These are phyloP conservation scores for Breviolum minutum DNA, from an alignment of 73 alveolate species.

Conservation along the genomic window DNA sequence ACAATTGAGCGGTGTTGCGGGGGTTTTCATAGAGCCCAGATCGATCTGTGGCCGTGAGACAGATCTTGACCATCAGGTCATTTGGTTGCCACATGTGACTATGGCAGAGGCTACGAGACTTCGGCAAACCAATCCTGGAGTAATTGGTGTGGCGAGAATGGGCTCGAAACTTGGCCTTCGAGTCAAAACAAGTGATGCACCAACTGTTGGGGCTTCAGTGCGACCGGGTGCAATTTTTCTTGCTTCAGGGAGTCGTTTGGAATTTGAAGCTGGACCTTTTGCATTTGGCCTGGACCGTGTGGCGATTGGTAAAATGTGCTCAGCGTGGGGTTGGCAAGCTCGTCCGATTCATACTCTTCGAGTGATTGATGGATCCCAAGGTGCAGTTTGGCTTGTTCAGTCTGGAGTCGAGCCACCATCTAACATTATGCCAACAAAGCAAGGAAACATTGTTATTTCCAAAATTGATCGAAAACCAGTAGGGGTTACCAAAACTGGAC, in stretches of 20 bases:
- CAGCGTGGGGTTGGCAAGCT: background rate
- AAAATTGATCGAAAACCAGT: background rate
- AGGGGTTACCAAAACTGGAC: no score
- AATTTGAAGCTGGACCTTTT: background rate
- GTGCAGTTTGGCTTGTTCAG: background rate
- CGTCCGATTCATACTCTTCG: background rate
- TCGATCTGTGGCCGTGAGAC: background rate
- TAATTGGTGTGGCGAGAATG: background rate
- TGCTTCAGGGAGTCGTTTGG: background rate
- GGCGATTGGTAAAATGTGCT: background rate
- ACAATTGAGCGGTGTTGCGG: background rate
- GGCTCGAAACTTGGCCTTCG: background rate
- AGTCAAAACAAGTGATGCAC: background rate
- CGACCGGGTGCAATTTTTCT: background rate
- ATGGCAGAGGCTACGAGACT: background rate
- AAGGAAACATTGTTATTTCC: background rate
- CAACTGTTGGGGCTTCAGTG: background rate
- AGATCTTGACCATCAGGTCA: background rate
- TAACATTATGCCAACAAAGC: background rate
- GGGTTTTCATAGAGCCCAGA: background rate
- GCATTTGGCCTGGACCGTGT: constrained; percentile 4
- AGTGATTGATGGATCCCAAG: no score
- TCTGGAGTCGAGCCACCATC: background rate
- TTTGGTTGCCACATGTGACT: background rate
- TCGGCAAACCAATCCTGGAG: background rate